Evolutionary conservation across 2,329 filamentous ascomycete species (phyloP).

Genomic region (Penicillium sclerotigenum): DNA sequence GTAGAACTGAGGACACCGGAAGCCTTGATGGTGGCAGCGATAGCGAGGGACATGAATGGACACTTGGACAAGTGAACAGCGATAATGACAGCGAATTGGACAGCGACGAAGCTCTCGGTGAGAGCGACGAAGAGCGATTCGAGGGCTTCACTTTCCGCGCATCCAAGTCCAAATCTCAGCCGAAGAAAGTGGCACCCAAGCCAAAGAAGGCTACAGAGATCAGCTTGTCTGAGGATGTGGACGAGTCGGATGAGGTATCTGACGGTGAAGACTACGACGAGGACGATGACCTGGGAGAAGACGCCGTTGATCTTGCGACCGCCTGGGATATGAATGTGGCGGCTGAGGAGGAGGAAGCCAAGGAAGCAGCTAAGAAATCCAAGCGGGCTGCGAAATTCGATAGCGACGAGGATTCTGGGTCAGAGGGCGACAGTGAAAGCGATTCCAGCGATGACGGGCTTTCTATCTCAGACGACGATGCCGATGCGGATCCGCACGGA

Average conservation of each 20-base stretch:
- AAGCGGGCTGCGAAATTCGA: constrained; percentile 33
- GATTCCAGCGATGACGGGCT: constrained; percentile 41
- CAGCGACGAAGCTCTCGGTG: constrained; percentile 79
- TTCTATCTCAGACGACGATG: constrained; percentile 47
- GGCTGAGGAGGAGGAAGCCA: constrained; percentile 42
- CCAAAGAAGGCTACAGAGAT: constrained; percentile 38
- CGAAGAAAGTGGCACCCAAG: constrained; percentile 22
- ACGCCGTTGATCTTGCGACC: constrained; percentile 61
- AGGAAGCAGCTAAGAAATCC: constrained; percentile 29
- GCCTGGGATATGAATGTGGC: constrained; percentile 55
- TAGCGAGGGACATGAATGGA: constrained; percentile 83
- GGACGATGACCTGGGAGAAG: constrained; percentile 60
- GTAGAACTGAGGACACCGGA: constrained; percentile 39
- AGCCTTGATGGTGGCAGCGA: constrained; percentile 73
- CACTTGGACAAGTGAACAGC: constrained; percentile 65
- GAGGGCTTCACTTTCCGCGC: constrained; percentile 69
- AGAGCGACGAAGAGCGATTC: constrained; percentile 82
- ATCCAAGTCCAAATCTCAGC: constrained; percentile 37
- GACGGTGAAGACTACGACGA: constrained; percentile 29
- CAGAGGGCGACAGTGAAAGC: constrained; percentile 48
- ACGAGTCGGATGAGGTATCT: constrained; percentile 42
- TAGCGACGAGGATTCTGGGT: constrained; percentile 35
- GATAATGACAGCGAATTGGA: constrained; percentile 68
- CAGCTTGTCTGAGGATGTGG: constrained; percentile 51
- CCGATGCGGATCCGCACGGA: constrained; percentile 50